Evolutionary conservation across 768 basidiomycete genomes (phyloP).

Genomic region (Lactarius evosmus): DNA sequence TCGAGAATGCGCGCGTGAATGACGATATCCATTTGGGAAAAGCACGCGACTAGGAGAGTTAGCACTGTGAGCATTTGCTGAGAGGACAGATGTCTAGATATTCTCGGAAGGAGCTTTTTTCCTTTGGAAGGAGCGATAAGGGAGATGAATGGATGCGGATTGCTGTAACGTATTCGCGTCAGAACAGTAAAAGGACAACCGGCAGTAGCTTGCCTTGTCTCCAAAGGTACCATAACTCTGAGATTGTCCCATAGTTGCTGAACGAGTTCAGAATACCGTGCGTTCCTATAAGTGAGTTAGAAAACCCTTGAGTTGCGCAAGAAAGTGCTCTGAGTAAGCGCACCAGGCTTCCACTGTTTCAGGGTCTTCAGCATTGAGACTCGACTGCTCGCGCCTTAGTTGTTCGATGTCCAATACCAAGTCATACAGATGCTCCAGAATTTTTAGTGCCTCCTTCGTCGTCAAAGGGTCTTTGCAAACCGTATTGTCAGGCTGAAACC

Average conservation of each 20-base stretch:
- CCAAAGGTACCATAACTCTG: slow-evolving; percentile 86
- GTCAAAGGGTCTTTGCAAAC: slow-evolving; percentile 72
- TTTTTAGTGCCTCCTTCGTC: slow-evolving; percentile 70
- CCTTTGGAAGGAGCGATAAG: slow-evolving; percentile 86
- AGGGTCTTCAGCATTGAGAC: slow-evolving; percentile 51
- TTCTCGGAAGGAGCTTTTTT: slow-evolving; percentile 85
- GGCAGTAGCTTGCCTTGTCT: slow-evolving; percentile 65
- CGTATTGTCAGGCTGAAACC: slow-evolving; percentile 54
- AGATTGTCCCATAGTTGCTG: slow-evolving; percentile 77
- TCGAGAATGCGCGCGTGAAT: slow-evolving; percentile 72
- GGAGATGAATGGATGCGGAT: slow-evolving; percentile 96
- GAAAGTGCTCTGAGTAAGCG: background rate
- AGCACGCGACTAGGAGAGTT: slow-evolving; percentile 91
- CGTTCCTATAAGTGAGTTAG: slow-evolving; percentile 45
- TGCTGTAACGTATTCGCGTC: slow-evolving; percentile 41
- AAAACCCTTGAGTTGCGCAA: background rate
- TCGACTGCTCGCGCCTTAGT: slow-evolving; percentile 72
- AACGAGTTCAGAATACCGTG: slow-evolving; percentile 53
- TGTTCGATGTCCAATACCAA: slow-evolving; percentile 82
- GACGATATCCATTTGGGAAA: slow-evolving; percentile 91
- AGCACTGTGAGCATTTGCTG: slow-evolving; percentile 82
- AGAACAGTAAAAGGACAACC: background rate
- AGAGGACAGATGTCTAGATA: slow-evolving; percentile 76
- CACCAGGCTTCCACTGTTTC: slow-evolving; percentile 44
- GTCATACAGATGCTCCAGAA: slow-evolving; percentile 85